phyloP scores from a whole-genome alignment of 208 protist species.

The Trypanosoma congolense region DNA sequence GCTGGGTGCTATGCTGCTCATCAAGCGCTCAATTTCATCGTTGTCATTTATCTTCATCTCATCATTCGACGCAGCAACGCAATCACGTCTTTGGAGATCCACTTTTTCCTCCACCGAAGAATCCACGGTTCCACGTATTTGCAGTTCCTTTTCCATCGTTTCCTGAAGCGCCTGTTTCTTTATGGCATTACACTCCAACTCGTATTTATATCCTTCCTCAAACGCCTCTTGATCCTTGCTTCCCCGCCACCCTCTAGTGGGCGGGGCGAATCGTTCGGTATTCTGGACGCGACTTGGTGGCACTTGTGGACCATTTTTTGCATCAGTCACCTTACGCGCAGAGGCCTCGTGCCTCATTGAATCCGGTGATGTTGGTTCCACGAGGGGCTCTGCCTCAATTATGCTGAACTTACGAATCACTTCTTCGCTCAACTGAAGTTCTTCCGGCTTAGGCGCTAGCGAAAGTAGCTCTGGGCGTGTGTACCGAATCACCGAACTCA shows the following conservation, averaged over 20 bases:
- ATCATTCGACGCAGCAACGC: background rate
- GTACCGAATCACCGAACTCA: conserved; percentile 35
- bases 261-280: conserved; percentile 61
- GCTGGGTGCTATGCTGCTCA: conserved; percentile 22
- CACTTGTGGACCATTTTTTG: background rate
- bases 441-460: conserved; percentile 27
- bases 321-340: conserved; percentile 5
- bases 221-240: conserved; percentile 79
- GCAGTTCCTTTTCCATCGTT: conserved; percentile 56
- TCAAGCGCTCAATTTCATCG: conserved; percentile 25
- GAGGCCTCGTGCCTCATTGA: conserved; percentile 1
- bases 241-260: conserved; percentile 38
- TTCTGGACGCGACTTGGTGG: background rate
- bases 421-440: conserved; percentile 29
- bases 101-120: conserved; percentile 5
- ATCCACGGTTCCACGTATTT: conserved; percentile 9
- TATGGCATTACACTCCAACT: conserved; percentile 65
- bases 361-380: conserved; percentile 5
- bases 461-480: conserved; percentile 51
- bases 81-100: conserved; percentile 24
- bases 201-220: conserved; percentile 78
- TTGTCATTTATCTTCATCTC: conserved; percentile 11
- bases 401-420: conserved; percentile 58
- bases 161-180: conserved; percentile 60
- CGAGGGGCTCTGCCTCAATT: conserved; percentile 45